Evolutionary conservation across 2,329 filamentous ascomycete genomes (phyloP), one percentile per base, ranked within the genome.

Genomic region (Scedosporium boydii): DNA sequence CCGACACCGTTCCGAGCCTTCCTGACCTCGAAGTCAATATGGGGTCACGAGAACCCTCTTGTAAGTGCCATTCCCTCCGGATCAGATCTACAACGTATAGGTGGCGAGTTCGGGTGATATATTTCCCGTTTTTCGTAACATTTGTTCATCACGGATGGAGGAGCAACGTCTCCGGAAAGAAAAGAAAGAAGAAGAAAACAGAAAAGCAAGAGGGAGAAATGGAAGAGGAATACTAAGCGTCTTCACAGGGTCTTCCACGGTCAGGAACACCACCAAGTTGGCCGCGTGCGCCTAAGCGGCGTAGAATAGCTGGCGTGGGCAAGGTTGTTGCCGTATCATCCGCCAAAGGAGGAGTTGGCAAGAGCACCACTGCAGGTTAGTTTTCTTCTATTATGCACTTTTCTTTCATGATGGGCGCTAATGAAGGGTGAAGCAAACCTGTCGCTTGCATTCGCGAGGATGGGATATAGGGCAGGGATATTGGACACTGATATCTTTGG

Each of bases 251-350:
- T 27, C 84, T 98, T 16, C 93, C 93, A 21, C 86, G 87, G 65
- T 89, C 89, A 21, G 92, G 88, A 38, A 78, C 77, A 2, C 75
- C 77, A 4, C 77, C 77, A 2, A 74, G 65, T n/a, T 79, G 77
- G 76, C 86, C 90, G 61, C 90, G 91, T 26, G 82, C 96, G 10
- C 93, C 95, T 0, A 84, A 91, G 68, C 87, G 89, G 69, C 85
- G 91, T 66, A 87, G 85, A 68, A 96, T 99, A 68, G 83, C 84
- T 27, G 87, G 93, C 72, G 93, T 99, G 26, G 84, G 86, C 67
- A 96, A 96, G 72, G 87, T 97, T n/a, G 85, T 99, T 64, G 92
- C 93, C n/a, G 91, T 99, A 14, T 96, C 92, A 3, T 98, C 93
- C 1, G 95, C 95, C 14, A 99, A 99, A 72, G 95, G 95, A 2